Conservation (phyloP, 805 yeast genomes). For the Candida chauliodis region DNA sequence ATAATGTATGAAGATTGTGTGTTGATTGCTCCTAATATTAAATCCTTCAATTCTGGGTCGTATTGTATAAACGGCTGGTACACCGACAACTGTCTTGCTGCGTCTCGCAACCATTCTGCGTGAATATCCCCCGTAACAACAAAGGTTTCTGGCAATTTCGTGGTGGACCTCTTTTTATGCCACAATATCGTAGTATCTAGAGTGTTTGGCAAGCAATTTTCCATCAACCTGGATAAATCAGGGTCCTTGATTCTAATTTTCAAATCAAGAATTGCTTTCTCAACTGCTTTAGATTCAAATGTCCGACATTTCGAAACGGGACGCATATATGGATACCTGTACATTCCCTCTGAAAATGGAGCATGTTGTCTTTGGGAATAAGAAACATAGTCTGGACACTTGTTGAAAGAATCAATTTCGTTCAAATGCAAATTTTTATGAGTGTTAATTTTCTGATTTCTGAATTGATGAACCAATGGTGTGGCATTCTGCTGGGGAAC, state of each 20-base stretch:
- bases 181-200: conserved; percentile 82
- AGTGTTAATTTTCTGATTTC: conserved; percentile 13
- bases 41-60: conserved; percentile 46
- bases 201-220: conserved; percentile 83
- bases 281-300: conserved; percentile 61
- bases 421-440: conserved; percentile 14
- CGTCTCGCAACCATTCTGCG: conserved; percentile 90
- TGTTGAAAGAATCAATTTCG: conserved; percentile 9
- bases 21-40: conserved; percentile 75
- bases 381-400: conserved; percentile 61
- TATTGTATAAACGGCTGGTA: conserved; percentile 59
- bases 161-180: conserved; percentile 35
- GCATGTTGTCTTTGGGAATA: conserved; percentile 53
- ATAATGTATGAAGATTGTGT: conserved; percentile 68
- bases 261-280: conserved; percentile 52
- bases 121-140: conserved; percentile 90
- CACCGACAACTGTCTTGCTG: conserved; percentile 77
- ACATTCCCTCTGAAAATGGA: conserved; percentile 57
- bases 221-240: conserved; percentile 72
- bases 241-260: conserved; percentile 47
- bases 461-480: too few species aligned
- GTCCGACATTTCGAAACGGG: conserved; percentile 74
- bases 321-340: conserved; percentile 66
- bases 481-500: neutral
- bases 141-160: conserved; percentile 46